Percentiles rank a stretch among this genome's conserved stretches.
Conservation (phyloP, 2,329 filamentous ascomycete genomes). For the Alternaria tenuissima region DNA sequence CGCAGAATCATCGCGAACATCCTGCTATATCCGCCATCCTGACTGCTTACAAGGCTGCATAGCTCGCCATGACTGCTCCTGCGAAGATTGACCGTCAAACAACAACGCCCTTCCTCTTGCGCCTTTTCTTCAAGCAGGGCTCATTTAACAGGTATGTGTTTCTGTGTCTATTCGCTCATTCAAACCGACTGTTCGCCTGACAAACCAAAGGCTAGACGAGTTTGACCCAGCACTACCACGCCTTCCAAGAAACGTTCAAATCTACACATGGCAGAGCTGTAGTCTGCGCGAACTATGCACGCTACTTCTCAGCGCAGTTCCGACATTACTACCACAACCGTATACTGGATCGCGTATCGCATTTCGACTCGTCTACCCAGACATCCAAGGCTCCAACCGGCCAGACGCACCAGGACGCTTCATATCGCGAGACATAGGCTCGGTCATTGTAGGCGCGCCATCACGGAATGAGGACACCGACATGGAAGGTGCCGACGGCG, state of each 20-base stretch:
- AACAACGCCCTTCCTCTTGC: constrained; percentile 82
- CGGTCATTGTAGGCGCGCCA: constrained; percentile 71
- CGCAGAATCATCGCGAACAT: not conserved
- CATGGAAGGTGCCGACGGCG: constrained; percentile 21
- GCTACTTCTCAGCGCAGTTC: constrained; percentile 74
- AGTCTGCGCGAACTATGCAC: constrained; percentile 82
- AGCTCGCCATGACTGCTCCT: constrained; percentile 44
- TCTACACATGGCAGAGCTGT: constrained; percentile 87
- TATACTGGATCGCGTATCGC: constrained; percentile 83
- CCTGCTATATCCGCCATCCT: not conserved
- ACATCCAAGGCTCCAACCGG: constrained; percentile 63
- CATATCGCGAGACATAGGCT: constrained; percentile 82
- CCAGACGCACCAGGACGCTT: constrained; percentile 66
- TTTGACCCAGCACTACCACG: constrained; percentile 64
- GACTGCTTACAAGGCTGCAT: not conserved
- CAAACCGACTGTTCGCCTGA: constrained; percentile 1
- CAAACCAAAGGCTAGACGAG: constrained; percentile 68
- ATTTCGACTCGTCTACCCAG: constrained; percentile 86
- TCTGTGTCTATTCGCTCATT: not conserved
- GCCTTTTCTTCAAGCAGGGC: constrained; percentile 81
- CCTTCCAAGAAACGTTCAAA: constrained; percentile 72
- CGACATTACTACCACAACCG: constrained; percentile 74
- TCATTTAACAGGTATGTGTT: constrained; percentile 71
- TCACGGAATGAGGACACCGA: constrained; percentile 34
- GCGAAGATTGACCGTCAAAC: constrained; percentile 69